A percentile compares a stretch with the other conserved stretches of the same genome.
These are phyloP conservation scores for Diophrys appendiculata DNA, from an alignment of 73 alveolate genomes.

Conservation along the genomic window DNA sequence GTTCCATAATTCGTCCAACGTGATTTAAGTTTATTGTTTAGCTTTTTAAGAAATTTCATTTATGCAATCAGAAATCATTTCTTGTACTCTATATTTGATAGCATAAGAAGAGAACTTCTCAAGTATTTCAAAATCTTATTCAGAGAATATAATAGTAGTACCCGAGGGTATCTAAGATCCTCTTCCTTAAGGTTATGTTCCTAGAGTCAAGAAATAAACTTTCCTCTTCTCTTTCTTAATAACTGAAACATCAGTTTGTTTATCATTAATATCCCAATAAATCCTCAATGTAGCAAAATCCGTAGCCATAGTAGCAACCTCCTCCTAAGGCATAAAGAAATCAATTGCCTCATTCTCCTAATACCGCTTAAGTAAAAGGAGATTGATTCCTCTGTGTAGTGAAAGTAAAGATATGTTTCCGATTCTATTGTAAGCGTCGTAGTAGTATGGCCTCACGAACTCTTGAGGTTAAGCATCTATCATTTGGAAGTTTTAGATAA, in stretches of 20 bases:
- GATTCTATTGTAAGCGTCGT: constrained; percentile 60
- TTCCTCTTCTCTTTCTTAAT: neutral
- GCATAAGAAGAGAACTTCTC: neutral
- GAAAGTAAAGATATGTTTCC: constrained; percentile 55
- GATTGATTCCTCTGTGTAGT: constrained; percentile 27
- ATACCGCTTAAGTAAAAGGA: constrained; percentile 11
- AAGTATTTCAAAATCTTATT: neutral
- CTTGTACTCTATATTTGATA: neutral
- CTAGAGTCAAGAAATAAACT: neutral
- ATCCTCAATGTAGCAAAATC: constrained; percentile 42
- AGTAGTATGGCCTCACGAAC: constrained; percentile 56
- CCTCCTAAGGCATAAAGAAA: neutral
- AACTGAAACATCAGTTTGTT: neutral
- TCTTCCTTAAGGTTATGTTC: neutral
- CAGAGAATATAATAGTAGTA: neutral
- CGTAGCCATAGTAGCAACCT: neutral
- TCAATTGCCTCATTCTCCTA: constrained; percentile 8
- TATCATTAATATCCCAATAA: constrained; percentile 37
- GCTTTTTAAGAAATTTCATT: neutral
- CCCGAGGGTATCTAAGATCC: neutral
- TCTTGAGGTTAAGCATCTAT: neutral
- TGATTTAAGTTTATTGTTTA: neutral
- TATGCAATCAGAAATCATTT: neutral
- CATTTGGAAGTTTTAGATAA: neutral
- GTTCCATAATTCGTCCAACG: neutral